phyloP scores from a whole-genome alignment of 176 grass and related monocot genomes.

The Oropetium thomaeum region DNA sequence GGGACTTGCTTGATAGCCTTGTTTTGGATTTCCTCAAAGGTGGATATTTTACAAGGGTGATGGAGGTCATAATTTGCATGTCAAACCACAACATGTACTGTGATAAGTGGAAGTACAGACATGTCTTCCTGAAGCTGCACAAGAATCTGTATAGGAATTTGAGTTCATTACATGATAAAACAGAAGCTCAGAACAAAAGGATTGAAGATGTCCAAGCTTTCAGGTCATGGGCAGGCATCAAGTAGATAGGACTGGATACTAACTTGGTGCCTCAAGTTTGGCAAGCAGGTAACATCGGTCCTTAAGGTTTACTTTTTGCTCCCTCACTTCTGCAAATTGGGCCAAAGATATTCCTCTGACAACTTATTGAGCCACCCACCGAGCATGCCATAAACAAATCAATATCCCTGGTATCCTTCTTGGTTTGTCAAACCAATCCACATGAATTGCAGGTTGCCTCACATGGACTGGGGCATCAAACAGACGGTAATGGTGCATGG shows the following conservation, averaged over 20 bases:
- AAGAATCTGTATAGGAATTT: constrained; percentile 75
- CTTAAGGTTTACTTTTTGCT: neutral
- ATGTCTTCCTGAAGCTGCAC: constrained; percentile 70
- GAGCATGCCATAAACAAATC: neutral
- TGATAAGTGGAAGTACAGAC: constrained; percentile 83
- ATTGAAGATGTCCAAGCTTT: constrained; percentile 78
- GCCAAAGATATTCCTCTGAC: neutral
- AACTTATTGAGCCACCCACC: neutral
- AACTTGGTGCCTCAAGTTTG: neutral
- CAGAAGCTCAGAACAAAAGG: constrained; percentile 71
- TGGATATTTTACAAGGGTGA: constrained; percentile 83
- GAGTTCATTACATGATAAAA: constrained; percentile 58
- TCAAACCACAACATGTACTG: constrained; percentile 53
- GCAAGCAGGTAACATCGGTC: neutral
- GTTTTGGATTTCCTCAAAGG: constrained; percentile 77
- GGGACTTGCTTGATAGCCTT: constrained; percentile 75
- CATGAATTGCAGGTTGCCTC: neutral
- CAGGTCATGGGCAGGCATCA: constrained; percentile 66
- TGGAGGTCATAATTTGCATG: constrained; percentile 79
- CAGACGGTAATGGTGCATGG: neutral
- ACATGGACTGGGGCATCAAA: neutral
- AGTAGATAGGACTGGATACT: constrained; percentile 10
- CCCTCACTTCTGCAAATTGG: neutral
- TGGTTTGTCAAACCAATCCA: neutral
- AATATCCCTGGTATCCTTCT: neutral